These are phyloP conservation scores for Artomyces pyxidatus DNA, from an alignment of 768 basidiomycete species.

Conservation along the genomic window DNA sequence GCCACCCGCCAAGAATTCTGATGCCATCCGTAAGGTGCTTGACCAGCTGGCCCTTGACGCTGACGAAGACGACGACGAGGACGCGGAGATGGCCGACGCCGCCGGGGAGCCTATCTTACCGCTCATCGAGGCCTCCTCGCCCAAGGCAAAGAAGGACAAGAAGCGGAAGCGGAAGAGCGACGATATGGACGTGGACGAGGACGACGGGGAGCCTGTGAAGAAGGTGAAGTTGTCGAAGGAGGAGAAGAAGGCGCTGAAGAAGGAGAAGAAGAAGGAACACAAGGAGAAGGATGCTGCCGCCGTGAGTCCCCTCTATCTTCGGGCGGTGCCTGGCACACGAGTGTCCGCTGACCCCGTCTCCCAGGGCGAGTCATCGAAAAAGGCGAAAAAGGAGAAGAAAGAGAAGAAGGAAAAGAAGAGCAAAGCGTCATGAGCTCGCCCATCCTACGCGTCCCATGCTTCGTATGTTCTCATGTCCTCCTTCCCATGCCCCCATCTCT, in stretches of 20 bases:
- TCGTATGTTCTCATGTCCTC: slow-evolving; percentile 6
- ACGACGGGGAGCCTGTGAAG: slow-evolving; percentile 48
- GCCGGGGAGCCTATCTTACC: slow-evolving; percentile 44
- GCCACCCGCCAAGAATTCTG: slow-evolving; percentile 84
- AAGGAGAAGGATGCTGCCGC: slow-evolving; percentile 37
- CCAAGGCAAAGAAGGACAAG: slow-evolving; percentile 48
- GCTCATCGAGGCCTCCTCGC: slow-evolving; percentile 42
- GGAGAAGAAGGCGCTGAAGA: slow-evolving; percentile 81
- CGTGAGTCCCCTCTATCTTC: slow-evolving; percentile 21
- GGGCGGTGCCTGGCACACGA: slow-evolving; percentile 1
- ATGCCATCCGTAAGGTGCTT: slow-evolving; percentile 85
- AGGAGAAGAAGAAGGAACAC: slow-evolving; percentile 61
- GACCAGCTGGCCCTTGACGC: slow-evolving; percentile 68
- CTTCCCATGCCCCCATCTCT: slow-evolving; percentile 11
- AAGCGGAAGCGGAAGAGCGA: slow-evolving; percentile 64
- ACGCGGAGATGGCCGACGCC: slow-evolving; percentile 35
- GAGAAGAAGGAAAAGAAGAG: slow-evolving; percentile 48
- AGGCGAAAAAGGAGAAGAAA: slow-evolving; percentile 36
- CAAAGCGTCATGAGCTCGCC: slow-evolving; percentile 22
- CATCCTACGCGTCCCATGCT: slow-evolving; percentile 5
- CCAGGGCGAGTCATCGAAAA: slow-evolving; percentile 28
- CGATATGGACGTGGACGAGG: slow-evolving; percentile 49
- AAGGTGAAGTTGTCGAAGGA: slow-evolving; percentile 76
- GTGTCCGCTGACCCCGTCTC: background rate
- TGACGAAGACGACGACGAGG: slow-evolving; percentile 48